phyloP scores from a whole-genome alignment of 2,329 filamentous ascomycete genomes.

The Fusarium subglutinans region DNA sequence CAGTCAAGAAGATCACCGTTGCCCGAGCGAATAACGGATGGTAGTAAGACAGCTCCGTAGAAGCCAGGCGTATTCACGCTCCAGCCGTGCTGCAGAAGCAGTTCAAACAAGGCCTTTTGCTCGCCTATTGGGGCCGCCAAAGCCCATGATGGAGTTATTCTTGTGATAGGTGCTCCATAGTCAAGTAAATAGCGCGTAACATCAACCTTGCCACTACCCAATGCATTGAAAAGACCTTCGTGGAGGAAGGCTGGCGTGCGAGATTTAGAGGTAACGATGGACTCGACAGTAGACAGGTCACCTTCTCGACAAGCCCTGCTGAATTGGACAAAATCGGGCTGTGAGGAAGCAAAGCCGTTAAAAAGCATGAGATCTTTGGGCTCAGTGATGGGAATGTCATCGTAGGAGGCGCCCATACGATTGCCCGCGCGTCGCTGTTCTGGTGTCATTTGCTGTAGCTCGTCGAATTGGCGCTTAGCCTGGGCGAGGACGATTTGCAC shows the following conservation, averaged over 20 bases:
- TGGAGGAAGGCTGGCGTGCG: slow-evolving; percentile 8
- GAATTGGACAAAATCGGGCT: neutral
- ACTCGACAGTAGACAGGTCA: neutral
- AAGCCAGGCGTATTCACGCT: slow-evolving; percentile 9
- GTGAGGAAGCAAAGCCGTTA: neutral
- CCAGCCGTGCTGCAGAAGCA: slow-evolving; percentile 24
- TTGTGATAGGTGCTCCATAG: slow-evolving; percentile 19
- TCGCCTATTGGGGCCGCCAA: slow-evolving; percentile 5
- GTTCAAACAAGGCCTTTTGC: slow-evolving; percentile 19
- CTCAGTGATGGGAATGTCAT: neutral
- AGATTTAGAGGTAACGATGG: neutral
- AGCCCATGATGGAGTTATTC: neutral
- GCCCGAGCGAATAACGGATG: neutral
- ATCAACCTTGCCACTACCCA: slow-evolving; percentile 20
- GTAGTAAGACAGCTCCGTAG: slow-evolving; percentile 28
- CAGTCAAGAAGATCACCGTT: slow-evolving; percentile 21
- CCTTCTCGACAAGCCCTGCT: slow-evolving; percentile 19
- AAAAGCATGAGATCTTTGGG: neutral
- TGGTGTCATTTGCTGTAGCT: neutral
- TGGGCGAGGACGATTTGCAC: neutral
- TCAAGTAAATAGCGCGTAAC: slow-evolving; percentile 6
- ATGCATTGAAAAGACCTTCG: neutral
- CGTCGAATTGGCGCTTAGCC: neutral
- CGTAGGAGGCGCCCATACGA: neutral
- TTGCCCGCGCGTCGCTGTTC: neutral